These are phyloP conservation scores for Macrocybe sp. DNA, from an alignment of 1,284 basidiomycete species.

Conservation along the genomic window DNA sequence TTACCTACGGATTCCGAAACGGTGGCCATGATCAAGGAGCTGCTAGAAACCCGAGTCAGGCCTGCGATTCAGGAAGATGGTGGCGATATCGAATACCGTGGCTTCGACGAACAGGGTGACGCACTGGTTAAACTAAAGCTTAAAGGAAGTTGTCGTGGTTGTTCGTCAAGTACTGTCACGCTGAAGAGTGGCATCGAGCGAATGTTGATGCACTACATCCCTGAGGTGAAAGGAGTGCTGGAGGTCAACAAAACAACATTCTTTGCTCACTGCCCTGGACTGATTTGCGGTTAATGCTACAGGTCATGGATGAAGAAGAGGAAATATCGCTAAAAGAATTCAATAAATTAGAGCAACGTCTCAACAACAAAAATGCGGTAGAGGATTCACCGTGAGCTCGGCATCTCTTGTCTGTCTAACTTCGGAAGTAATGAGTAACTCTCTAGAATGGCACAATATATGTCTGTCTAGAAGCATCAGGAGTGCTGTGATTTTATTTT, in stretches of 20 bases:
- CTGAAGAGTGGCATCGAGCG: conserved; percentile 95
- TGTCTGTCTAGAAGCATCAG: conserved; percentile 44
- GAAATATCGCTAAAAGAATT: conserved; percentile 87
- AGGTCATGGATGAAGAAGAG: conserved; percentile 92
- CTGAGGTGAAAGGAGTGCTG: conserved; percentile 95
- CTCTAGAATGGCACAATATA: conserved; percentile 67
- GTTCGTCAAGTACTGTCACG: conserved; percentile 89
- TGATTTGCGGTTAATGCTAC: conserved; percentile 6
- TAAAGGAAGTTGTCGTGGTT: conserved; percentile 96
- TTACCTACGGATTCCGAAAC: conserved; percentile 96
- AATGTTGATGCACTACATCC: conserved; percentile 99
- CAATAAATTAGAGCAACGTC: conserved; percentile 80
- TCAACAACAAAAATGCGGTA: conserved; percentile 41
- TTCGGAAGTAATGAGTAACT: conserved; percentile 8
- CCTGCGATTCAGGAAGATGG: conserved; percentile 97
- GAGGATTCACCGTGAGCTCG: conserved; percentile 36
- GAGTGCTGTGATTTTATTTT: neutral
- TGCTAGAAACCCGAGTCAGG: conserved; percentile 91
- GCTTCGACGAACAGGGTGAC: conserved; percentile 60
- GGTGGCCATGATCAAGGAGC: conserved; percentile 98
- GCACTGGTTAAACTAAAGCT: conserved; percentile 82
- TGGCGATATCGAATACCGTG: conserved; percentile 84
- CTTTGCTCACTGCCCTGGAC: neutral
- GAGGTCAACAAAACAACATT: conserved; percentile 57
- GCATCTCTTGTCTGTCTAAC: conserved; percentile 1